A percentile compares a stretch with the other conserved stretches of the same genome.
These are phyloP conservation scores for Chloropicon primus DNA, from an alignment of 139 green algal genomes.

Conservation along the genomic window DNA sequence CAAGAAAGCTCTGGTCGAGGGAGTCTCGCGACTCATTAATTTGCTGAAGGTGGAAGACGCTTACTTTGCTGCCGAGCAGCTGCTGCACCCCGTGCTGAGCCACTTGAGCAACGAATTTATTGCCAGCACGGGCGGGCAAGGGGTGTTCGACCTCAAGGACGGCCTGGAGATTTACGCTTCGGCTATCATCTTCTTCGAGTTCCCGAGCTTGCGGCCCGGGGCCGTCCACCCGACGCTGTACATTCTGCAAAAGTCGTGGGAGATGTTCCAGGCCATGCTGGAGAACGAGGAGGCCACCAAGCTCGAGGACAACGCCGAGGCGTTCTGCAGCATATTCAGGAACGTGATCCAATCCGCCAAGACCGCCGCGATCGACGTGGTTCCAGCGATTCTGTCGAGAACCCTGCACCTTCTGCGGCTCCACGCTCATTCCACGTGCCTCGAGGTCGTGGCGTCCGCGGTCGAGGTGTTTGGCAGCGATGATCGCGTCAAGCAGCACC, in stretches of 20 bases:
- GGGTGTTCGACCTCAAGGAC: background rate
- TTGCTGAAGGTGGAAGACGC: constrained; percentile 15
- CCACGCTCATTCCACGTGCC: background rate
- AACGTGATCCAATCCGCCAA: constrained; percentile 1
- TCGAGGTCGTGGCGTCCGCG: constrained; percentile 7
- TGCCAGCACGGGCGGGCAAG: background rate
- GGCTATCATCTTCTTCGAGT: background rate
- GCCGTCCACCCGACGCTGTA: background rate
- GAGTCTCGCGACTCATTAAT: constrained; percentile 34
- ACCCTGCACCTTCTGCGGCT: constrained; percentile 4
- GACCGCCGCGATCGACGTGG: background rate
- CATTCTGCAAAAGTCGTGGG: background rate
- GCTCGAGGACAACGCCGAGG: background rate
- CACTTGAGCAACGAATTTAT: background rate
- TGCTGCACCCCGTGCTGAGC: constrained; percentile 27
- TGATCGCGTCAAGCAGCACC: background rate
- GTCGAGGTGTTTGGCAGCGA: constrained; percentile 1
- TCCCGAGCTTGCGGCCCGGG: background rate
- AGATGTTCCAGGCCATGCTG: background rate
- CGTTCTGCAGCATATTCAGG: background rate
- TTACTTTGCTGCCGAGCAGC: background rate
- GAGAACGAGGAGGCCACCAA: background rate
- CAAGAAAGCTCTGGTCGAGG: constrained; percentile 36
- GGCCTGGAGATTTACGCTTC: background rate
- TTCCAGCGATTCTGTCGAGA: constrained; percentile 7